Base-by-base conservation (phyloP, 768 basidiomycete species). In the Rhizopogon vesiculosus region DNA sequence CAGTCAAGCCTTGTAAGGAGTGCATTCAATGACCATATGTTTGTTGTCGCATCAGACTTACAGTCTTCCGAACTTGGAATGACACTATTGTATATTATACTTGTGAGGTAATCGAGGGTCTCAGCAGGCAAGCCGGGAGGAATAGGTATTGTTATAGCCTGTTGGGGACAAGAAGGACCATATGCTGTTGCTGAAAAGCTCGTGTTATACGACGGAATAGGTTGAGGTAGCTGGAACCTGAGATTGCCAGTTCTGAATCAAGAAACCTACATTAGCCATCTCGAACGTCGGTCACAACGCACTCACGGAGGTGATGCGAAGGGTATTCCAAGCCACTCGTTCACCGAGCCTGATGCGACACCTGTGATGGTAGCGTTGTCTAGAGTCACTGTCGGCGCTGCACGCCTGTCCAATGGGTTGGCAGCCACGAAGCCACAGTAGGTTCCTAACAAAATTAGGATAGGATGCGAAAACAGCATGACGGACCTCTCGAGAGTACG, bases 21-120 rank as follows among this genome's bases (percentile, higher is more conserved):
- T 29, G 25, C 3, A 12, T 22, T 42, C 28, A 44, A 39, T 2
- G 44, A 3, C 12, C 7, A 12, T 12, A 2, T 25, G 13, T 43
- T n/a, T 18, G 18, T n/a, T 9, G 28, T 31, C 5, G 22, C 12
- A 18, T 18, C 15, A 12, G 29, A 55, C 77, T 63, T 57, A 81
- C 81, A 82, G 58, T 81, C 81, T 60, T 81, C 79, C 13, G 66
- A 58, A 38, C 65, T 66, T 7, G 75, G 69, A 28, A 70, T 69
- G 12, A 74, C 48, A 9, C 62, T 43, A 0, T 65, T 62, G 31
- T 58, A 70, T 1, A 76, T 61, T 1, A 59, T 58, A 49, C 71
- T 73, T 16, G 67, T 57, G 15, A 66, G 39, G 57, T 56, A 57
- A 28, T 65, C 38, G 12, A 59, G 6, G 0, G 58, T 61, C 54